Conservation (phyloP, 768 basidiomycete species). For the Jaapia argillacea region DNA sequence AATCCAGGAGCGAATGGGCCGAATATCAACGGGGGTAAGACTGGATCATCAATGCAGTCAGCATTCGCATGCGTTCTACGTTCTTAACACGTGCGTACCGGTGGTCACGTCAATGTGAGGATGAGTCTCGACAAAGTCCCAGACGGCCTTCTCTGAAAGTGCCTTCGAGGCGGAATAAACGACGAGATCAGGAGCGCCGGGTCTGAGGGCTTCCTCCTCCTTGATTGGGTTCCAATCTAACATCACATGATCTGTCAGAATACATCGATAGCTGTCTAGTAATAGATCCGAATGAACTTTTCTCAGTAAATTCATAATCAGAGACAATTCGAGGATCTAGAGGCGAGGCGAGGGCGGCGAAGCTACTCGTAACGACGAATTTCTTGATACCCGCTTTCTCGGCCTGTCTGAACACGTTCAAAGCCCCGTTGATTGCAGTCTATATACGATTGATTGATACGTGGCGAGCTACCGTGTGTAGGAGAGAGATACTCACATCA, state of each 20-base stretch:
- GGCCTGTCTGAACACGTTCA: not conserved
- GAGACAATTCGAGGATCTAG: not conserved
- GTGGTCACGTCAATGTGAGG: conserved; percentile 27
- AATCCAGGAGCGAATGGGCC: conserved; percentile 9
- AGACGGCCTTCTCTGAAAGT: conserved; percentile 28
- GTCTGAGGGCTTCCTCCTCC: not conserved
- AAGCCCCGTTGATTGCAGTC: not conserved
- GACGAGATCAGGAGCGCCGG: not conserved
- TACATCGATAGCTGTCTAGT: not conserved
- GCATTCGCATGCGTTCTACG: not conserved
- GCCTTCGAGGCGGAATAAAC: conserved; percentile 10
- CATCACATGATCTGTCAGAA: not conserved
- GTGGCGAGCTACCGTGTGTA: not conserved
- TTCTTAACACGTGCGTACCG: conserved; percentile 15
- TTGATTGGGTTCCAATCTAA: not conserved
- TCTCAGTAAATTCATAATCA: not conserved
- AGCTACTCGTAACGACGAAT: too few species aligned
- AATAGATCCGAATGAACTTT: not conserved
- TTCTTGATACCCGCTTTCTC: not conserved
- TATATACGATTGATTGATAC: not conserved
- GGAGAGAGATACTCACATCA: not conserved
- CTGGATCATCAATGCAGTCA: not conserved
- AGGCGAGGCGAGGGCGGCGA: not conserved
- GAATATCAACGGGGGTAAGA: conserved; percentile 6
- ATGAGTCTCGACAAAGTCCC: conserved; percentile 27